These are phyloP conservation scores for Paramecium tetraurelia DNA, from an alignment of 73 alveolate genomes.

Conservation along the genomic window DNA sequence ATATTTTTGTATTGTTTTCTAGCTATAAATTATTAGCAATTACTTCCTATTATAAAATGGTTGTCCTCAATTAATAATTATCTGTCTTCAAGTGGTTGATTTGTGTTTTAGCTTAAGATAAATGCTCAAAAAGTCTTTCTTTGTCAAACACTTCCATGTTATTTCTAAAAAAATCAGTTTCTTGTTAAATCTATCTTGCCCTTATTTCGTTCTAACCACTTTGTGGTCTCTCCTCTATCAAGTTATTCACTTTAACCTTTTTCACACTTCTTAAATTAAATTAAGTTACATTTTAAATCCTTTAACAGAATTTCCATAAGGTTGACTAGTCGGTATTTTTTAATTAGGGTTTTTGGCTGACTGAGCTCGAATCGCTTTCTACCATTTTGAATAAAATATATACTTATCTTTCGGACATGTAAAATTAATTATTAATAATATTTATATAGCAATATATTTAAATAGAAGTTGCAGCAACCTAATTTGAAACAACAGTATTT, in stretches of 20 bases:
- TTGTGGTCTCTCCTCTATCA: slow-evolving; percentile 23
- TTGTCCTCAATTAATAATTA: slow-evolving; percentile 20
- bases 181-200: not conserved
- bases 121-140: slow-evolving; percentile 33
- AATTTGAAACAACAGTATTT: not conserved
- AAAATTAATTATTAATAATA: not conserved
- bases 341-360: slow-evolving; percentile 28
- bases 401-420: not conserved
- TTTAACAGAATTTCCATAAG: slow-evolving; percentile 13
- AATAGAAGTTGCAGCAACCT: not conserved
- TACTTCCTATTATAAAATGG: slow-evolving; percentile 28
- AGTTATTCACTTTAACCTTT: slow-evolving; percentile 3
- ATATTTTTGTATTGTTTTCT: slow-evolving; percentile 25
- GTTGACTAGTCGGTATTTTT: not conserved
- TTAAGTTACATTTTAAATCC: slow-evolving; percentile 45
- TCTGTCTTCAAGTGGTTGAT: not conserved
- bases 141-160: slow-evolving; percentile 43
- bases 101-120: not conserved
- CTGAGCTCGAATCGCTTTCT: slow-evolving; percentile 5
- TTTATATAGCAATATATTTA: not conserved
- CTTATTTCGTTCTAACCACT: slow-evolving; percentile 9
- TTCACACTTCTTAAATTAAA: not conserved
- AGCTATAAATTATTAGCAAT: not conserved
- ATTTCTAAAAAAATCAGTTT: slow-evolving; percentile 43
- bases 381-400: not conserved